Evolutionary conservation across 345 rosid species (phyloP).

Genomic region (Lumnitzera littorea): DNA sequence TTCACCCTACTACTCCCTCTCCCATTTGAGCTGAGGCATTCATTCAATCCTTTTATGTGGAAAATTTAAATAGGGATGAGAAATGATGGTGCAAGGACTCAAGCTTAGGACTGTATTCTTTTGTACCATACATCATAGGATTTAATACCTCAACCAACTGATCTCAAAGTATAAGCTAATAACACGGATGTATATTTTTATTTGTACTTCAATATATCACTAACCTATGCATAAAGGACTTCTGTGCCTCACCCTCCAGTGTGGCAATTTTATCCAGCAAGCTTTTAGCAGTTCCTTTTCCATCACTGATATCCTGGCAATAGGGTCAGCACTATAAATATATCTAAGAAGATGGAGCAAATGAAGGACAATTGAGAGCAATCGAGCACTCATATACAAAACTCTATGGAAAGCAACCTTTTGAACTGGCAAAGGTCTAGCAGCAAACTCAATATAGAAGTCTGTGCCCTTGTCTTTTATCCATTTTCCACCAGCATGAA

Average conservation of each 20-base stretch:
- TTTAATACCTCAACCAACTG: too few relatives aligned
- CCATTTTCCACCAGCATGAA: conserved; percentile 68
- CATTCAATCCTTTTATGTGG: too few relatives aligned
- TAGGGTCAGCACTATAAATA: conserved; percentile 1
- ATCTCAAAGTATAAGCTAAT: too few relatives aligned
- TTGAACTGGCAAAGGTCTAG: conserved; percentile 41
- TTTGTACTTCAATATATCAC: conserved; percentile 17
- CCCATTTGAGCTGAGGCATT: too few relatives aligned
- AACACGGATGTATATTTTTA: too few relatives aligned
- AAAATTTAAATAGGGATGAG: too few relatives aligned
- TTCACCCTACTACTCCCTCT: too few relatives aligned
- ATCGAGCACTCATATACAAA: not conserved
- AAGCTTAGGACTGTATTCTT: too few relatives aligned
- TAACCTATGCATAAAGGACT: conserved; percentile 98
- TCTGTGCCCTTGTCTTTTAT: conserved; percentile 66
- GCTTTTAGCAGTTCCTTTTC: conserved; percentile 69
- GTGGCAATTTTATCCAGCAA: conserved; percentile 70
- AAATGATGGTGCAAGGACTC: too few relatives aligned
- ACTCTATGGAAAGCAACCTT: conserved; percentile 39
- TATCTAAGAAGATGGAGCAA: not conserved
- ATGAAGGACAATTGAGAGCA: not conserved
- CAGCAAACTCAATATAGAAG: conserved; percentile 64
- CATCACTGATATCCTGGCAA: conserved; percentile 67
- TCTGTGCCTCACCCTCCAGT: conserved; percentile 90
- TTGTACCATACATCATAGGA: too few relatives aligned